phyloP scores from a whole-genome alignment of 2,329 filamentous ascomycete genomes.

The Tolypocladium tropicale region DNA sequence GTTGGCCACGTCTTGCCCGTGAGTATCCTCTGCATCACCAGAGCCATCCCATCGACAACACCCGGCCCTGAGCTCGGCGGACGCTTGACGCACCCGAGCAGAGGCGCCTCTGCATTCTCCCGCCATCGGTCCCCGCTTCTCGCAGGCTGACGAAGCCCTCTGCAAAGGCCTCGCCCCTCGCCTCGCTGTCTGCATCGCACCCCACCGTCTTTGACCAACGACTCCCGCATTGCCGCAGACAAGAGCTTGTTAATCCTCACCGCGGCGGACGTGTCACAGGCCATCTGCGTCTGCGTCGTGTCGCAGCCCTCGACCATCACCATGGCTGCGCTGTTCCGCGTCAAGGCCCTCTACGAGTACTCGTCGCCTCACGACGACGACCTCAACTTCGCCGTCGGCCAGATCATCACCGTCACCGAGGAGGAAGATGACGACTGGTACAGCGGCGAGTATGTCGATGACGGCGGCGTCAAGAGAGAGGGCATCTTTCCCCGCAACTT shows the following conservation, averaged over 20 bases:
- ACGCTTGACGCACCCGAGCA: neutral
- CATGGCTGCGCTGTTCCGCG: slow-evolving; percentile 78
- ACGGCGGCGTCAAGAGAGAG: slow-evolving; percentile 61
- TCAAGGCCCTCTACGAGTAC: slow-evolving; percentile 95
- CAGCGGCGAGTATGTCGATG: slow-evolving; percentile 74
- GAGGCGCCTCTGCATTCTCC: neutral
- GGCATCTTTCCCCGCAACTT: slow-evolving; percentile 96
- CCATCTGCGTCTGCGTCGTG: slow-evolving; percentile 4
- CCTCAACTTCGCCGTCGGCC: slow-evolving; percentile 72
- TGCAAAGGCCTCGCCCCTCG: slow-evolving; percentile 1
- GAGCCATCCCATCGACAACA: neutral
- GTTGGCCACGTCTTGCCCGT: neutral
- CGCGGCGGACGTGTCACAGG: slow-evolving; percentile 7
- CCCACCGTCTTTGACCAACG: neutral
- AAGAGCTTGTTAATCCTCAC: slow-evolving; percentile 2
- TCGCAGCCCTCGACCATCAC: slow-evolving; percentile 19
- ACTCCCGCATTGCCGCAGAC: slow-evolving; percentile 1
- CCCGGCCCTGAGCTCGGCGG: neutral
- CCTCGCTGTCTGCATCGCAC: slow-evolving; percentile 2
- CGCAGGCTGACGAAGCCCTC: slow-evolving; percentile 7
- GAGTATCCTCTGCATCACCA: neutral
- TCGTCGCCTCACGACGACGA: slow-evolving; percentile 89
- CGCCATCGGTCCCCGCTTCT: slow-evolving; percentile 6
- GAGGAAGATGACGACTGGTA: slow-evolving; percentile 94
- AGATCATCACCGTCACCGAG: slow-evolving; percentile 89